phyloP scores from a whole-genome alignment of 1,284 basidiomycete species.

The Tilletia walkeri region DNA sequence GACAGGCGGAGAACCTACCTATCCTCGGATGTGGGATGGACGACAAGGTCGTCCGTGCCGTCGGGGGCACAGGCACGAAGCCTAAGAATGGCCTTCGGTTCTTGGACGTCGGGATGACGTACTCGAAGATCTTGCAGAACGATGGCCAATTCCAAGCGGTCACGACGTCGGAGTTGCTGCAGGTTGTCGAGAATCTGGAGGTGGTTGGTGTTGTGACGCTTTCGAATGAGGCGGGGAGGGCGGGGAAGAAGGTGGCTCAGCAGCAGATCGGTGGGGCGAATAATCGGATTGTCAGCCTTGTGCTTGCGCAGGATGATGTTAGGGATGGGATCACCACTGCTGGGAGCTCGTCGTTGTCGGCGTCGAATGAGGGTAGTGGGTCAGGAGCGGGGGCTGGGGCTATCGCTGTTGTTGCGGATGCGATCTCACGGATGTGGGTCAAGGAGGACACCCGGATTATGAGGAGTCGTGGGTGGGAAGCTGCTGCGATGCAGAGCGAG shows the following conservation, averaged over 20 bases:
- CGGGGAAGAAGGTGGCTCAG: neutral
- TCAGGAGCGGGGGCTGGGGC: neutral
- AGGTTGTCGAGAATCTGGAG: slow-evolving; percentile 50
- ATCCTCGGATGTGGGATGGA: slow-evolving; percentile 28
- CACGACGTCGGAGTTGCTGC: slow-evolving; percentile 47
- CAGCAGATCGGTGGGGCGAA: neutral
- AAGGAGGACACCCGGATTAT: slow-evolving; percentile 37
- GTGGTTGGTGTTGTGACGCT: slow-evolving; percentile 47
- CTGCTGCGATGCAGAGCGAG: slow-evolving; percentile 31
- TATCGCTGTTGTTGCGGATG: slow-evolving; percentile 29
- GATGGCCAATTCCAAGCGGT: slow-evolving; percentile 37
- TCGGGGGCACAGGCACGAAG: neutral
- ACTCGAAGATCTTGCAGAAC: slow-evolving; percentile 36
- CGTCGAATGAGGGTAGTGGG: neutral
- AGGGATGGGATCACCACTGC: slow-evolving; percentile 38
- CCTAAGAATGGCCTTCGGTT: slow-evolving; percentile 25
- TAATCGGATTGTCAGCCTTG: slow-evolving; percentile 33
- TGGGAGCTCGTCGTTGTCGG: slow-evolving; percentile 7
- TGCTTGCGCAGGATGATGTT: slow-evolving; percentile 36
- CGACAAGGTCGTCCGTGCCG: neutral
- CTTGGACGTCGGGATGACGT: slow-evolving; percentile 44
- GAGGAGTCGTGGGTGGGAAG: slow-evolving; percentile 36
- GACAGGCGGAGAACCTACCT: slow-evolving; percentile 29
- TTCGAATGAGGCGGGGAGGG: slow-evolving; percentile 24
- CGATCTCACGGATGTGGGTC: slow-evolving; percentile 33